phyloP scores from a whole-genome alignment of 345 rosid species.

The Eucalyptus polyanthemos region DNA sequence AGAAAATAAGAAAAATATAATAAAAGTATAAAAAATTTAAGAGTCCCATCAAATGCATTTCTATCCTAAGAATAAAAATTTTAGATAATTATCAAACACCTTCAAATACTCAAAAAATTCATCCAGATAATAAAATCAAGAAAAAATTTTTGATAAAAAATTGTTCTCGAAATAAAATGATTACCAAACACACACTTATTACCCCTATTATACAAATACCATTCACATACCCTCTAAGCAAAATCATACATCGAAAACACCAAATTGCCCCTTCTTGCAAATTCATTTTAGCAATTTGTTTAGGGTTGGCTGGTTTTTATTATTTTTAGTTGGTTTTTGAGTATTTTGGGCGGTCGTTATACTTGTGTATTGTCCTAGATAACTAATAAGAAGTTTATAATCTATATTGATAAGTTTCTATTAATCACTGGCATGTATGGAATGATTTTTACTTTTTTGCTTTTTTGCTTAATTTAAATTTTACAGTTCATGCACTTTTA shows the following conservation, averaged over 20 bases:
- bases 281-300: not conserved
- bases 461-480: not conserved
- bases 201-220: not conserved
- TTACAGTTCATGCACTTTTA: not conserved
- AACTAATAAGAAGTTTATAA: not conserved
- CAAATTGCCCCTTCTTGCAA: not conserved
- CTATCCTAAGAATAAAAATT: no score
- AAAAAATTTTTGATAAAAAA: no score
- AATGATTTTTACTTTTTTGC: no score
- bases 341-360: not conserved
- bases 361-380: no score
- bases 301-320: not conserved
- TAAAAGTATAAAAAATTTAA: no score
- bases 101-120: no score
- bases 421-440: no score
- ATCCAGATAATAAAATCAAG: fast-evolving
- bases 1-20: no score
- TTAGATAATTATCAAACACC: no score
- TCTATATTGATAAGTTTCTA: not conserved
- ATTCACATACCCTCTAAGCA: not conserved
- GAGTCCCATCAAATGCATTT: no score
- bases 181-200: no score
- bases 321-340: not conserved
- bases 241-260: not conserved
- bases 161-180: fast-evolving